Evolutionary conservation across 768 basidiomycete genomes (phyloP).

Genomic region (Collybia sp.): DNA sequence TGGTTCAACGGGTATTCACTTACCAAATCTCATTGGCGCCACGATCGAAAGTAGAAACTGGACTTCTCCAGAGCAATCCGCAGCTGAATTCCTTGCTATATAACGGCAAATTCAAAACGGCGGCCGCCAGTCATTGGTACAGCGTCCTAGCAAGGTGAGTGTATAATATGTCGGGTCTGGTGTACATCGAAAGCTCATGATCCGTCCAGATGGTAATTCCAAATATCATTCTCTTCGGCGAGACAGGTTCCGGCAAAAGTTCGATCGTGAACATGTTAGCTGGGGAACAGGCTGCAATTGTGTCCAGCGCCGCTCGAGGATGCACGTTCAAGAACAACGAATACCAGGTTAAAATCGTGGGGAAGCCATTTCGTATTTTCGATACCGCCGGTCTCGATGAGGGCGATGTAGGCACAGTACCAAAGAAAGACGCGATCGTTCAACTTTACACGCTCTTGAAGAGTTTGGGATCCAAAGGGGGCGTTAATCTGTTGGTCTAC

Average conservation of each 20-base stretch:
- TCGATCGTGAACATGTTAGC: conserved; percentile 38
- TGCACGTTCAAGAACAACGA: conserved; percentile 27
- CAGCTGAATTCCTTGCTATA: too few species aligned
- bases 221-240: conserved; percentile 36
- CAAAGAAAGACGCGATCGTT: conserved; percentile 14
- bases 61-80: too few species aligned
- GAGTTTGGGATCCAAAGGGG: conserved; percentile 24
- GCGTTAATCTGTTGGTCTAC: conserved; percentile 35
- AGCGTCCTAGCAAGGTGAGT: too few species aligned
- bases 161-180: too few species aligned
- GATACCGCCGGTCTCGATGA: conserved; percentile 38
- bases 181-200: too few species aligned
- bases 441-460: conserved; percentile 25
- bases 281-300: conserved; percentile 17
- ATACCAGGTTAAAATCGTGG: conserved; percentile 18
- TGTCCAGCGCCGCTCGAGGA: conserved; percentile 25
- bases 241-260: conserved; percentile 34
- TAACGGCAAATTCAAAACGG: too few species aligned
- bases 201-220: background rate
- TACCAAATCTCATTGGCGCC: too few species aligned
- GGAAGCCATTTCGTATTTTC: conserved; percentile 20
- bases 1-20: too few species aligned
- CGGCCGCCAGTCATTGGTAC: too few species aligned
- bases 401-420: conserved; percentile 16
- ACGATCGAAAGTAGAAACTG: too few species aligned